Percentiles rank a stretch among this genome's conserved stretches.
Conservation (phyloP, 148 eudicot species). For the Rhododendron henanense region DNA sequence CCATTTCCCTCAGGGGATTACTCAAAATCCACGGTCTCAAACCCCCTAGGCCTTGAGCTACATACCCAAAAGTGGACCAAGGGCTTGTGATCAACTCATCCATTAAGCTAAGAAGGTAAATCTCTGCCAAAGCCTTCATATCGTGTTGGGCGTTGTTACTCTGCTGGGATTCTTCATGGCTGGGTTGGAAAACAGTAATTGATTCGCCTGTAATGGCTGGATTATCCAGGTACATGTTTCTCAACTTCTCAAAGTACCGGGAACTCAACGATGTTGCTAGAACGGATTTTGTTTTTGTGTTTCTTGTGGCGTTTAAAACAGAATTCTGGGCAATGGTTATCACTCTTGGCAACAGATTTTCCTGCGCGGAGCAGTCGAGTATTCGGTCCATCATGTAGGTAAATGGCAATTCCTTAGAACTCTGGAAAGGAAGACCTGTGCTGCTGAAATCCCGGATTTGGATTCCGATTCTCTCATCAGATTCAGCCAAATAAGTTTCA, state of each 20-base stretch:
- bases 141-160: slow-evolving; percentile 47
- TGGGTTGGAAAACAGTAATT: slow-evolving; percentile 71
- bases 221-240: slow-evolving; percentile 62
- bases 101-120: slow-evolving; percentile 77
- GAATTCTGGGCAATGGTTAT: slow-evolving; percentile 22
- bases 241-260: slow-evolving; percentile 61
- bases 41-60: slow-evolving; percentile 92
- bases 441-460: slow-evolving; percentile 65
- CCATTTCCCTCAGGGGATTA: slow-evolving; percentile 55
- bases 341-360: slow-evolving; percentile 55
- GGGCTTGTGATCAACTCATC: slow-evolving; percentile 85
- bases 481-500: slow-evolving; percentile 69
- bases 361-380: slow-evolving; percentile 46
- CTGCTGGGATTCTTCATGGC: slow-evolving; percentile 80
- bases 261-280: slow-evolving; percentile 65
- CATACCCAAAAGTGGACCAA: slow-evolving; percentile 96
- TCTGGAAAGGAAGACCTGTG: slow-evolving; percentile 47
- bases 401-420: slow-evolving; percentile 3
- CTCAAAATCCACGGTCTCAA: slow-evolving; percentile 86
- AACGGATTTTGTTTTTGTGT: slow-evolving; percentile 52
- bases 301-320: slow-evolving; percentile 11
- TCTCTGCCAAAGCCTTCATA: slow-evolving; percentile 88
- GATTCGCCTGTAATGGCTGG: slow-evolving; percentile 68
- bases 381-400: slow-evolving; percentile 64
- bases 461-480: slow-evolving; percentile 78